A percentile compares a stretch with the other conserved stretches of the same genome.
phyloP scores from a whole-genome alignment of 805 yeast genomes.

The Lachancea waltii region DNA sequence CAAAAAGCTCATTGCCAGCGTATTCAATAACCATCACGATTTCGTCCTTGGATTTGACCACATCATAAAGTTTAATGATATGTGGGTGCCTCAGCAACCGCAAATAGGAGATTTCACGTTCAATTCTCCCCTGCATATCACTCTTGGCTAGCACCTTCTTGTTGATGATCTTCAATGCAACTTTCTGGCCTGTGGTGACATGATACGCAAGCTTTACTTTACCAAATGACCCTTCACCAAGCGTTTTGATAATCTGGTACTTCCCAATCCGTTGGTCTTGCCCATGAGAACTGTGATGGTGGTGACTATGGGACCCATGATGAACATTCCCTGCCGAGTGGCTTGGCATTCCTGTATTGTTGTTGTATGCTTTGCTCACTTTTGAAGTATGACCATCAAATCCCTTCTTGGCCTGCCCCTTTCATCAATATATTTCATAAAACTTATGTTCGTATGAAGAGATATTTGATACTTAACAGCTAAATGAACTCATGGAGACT shows the following conservation, averaged over 20 bases:
- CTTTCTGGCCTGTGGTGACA: constrained; percentile 83
- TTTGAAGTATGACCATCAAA: no score
- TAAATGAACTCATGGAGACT: no score
- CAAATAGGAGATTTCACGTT: constrained; percentile 86
- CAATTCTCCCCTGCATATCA: constrained; percentile 96
- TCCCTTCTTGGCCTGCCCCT: no score
- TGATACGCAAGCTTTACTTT: constrained; percentile 91
- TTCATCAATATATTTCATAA: no score
- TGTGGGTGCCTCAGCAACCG: constrained; percentile 90
- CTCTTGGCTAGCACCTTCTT: constrained; percentile 86
- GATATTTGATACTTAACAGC: no score
- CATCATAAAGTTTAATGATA: constrained; percentile 91
- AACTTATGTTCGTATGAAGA: no score
- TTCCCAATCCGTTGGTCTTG: constrained; percentile 66
- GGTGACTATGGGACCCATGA: constrained; percentile 22
- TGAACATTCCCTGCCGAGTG: constrained; percentile 3
- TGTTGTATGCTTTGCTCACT: background rate
- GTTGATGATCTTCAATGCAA: constrained; percentile 88
- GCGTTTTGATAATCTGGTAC: constrained; percentile 84
- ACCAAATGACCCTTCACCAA: constrained; percentile 96
- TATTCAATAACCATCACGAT: constrained; percentile 96
- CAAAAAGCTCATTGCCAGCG: constrained; percentile 94
- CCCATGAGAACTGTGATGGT: constrained; percentile 19
- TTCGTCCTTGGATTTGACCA: constrained; percentile 89
- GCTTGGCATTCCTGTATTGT: constrained; percentile 2